Conservation (phyloP, 306 rosid genomes). For the Sechiopsis laciniata region DNA sequence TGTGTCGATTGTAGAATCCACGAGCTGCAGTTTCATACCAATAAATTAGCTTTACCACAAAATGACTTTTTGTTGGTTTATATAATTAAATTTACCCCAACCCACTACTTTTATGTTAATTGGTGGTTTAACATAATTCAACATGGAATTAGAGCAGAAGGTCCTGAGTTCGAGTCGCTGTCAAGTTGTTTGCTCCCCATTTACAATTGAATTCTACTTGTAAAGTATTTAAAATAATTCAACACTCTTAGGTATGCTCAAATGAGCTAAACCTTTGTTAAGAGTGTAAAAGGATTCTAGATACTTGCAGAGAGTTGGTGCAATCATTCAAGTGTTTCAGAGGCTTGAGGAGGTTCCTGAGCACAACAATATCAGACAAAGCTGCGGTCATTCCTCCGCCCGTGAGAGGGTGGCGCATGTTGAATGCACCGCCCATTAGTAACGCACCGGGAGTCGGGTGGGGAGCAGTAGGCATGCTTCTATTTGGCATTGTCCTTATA, state of each 20-base stretch:
- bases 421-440: slow-evolving; percentile 94
- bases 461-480: slow-evolving; percentile 98
- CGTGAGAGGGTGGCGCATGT: slow-evolving; percentile 96
- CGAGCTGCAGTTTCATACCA: slow-evolving; percentile 52
- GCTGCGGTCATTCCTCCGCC: slow-evolving; percentile 99
- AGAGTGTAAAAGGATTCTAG: slow-evolving; percentile 81
- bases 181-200: no score
- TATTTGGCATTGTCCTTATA: slow-evolving; percentile 88
- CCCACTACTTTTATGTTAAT: no score
- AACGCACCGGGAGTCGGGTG: slow-evolving; percentile 88
- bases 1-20: slow-evolving; percentile 88
- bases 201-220: no score
- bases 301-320: slow-evolving; percentile 71
- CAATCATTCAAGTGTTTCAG: slow-evolving; percentile 56
- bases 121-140: no score
- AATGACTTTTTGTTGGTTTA: no score
- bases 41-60: neutral
- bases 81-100: no score
- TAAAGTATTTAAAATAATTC: no score
- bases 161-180: no score
- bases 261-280: slow-evolving; percentile 45
- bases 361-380: slow-evolving; percentile 79
- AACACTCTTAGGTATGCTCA: neutral
- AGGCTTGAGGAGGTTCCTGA: slow-evolving; percentile 77
- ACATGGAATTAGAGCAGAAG: no score